Evolutionary conservation across 768 basidiomycete genomes (phyloP).

Genomic region (Boletellus emodensis): DNA sequence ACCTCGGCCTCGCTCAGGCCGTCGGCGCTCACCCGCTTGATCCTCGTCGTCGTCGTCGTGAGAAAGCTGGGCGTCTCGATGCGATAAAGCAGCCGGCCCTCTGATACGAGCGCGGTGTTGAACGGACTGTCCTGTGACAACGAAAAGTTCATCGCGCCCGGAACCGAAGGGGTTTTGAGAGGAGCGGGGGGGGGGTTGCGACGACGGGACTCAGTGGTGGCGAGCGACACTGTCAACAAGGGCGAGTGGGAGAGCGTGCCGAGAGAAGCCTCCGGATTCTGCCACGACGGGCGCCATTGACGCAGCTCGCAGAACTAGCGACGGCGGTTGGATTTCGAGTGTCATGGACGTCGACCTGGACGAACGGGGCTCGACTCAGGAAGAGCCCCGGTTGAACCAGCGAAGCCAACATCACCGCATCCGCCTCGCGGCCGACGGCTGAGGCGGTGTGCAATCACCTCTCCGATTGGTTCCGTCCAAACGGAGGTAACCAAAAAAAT

Average conservation of each 20-base stretch:
- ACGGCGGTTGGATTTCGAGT: neutral
- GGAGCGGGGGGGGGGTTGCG: conserved; percentile 10
- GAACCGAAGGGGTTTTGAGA: neutral
- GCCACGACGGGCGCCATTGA: conserved; percentile 31
- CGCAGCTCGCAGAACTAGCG: conserved; percentile 4
- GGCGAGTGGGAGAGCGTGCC: conserved; percentile 20
- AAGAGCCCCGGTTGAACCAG: neutral
- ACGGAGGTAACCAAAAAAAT: neutral
- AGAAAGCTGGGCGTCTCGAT: conserved; percentile 26
- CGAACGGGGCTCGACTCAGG: neutral
- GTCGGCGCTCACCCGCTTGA: conserved; percentile 24
- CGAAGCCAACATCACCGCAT: conserved; percentile 15
- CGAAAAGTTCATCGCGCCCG: conserved; percentile 28
- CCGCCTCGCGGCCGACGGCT: conserved; percentile 10
- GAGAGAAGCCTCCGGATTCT: conserved; percentile 31
- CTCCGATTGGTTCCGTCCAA: conserved; percentile 23
- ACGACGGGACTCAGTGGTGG: conserved; percentile 1
- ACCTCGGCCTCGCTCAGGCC: conserved; percentile 25
- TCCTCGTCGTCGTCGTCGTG: conserved; percentile 16
- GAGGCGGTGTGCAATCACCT: conserved; percentile 28
- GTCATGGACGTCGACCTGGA: conserved; percentile 3
- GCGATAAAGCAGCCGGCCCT: conserved; percentile 27
- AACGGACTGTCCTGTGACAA: conserved; percentile 30
- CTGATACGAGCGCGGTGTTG: conserved; percentile 30
- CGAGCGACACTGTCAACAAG: conserved; percentile 4